Base-by-base conservation (phyloP, 805 yeast species). In the Candida maris region DNA sequence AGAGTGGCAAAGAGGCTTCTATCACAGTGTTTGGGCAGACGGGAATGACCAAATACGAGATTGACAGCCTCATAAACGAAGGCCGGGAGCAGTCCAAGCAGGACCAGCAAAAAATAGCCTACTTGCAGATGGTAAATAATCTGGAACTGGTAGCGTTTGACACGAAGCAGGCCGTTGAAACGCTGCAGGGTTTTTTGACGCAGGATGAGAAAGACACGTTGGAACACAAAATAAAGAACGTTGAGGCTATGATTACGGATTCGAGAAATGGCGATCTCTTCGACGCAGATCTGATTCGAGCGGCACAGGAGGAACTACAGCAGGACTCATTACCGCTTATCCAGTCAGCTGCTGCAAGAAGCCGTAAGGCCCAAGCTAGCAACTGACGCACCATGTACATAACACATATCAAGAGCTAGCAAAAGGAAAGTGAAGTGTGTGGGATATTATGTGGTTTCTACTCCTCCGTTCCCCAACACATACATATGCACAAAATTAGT, bases 1-100 rank as follows among this genome's bases (percentile, higher is more conserved):
- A 89, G 48, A 79, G 94, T 48, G 85, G 83, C 73, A 88, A 88
- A 77, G 89, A 85, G 52, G 88, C 96, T 39, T 85, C 95, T 44
- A 89, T 88, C 68, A 88, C 96, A 34, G 96, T 88, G 48, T 95
- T 95, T 51, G 97, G 96, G 51, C 85, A 95, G 39, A 85, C 95
- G 31, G 97, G 96, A 66, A 72, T 88, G 63, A 80, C 89, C 49
- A 93, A 87, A 58, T 61, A 83, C 42, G 96, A 88, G 72, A 84
- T 88, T 60, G 95, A 87, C 67, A 77, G 81, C 65, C 81, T 89
- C 86, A 91, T 88, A 44, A 78, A 73, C 66, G 95, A 85, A 54
- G 94, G 96, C 56, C 94, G 86, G 71, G 81, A 81, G 67, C 81
- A 71, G 70, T 85, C 87, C 56, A 88, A 85, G 63, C 77, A 85